A percentile compares a stretch with the other conserved stretches of the same genome.
Evolutionary conservation across 1,139 yeast species (phyloP).

Genomic region (Lodderomyces orthopsilosis): DNA sequence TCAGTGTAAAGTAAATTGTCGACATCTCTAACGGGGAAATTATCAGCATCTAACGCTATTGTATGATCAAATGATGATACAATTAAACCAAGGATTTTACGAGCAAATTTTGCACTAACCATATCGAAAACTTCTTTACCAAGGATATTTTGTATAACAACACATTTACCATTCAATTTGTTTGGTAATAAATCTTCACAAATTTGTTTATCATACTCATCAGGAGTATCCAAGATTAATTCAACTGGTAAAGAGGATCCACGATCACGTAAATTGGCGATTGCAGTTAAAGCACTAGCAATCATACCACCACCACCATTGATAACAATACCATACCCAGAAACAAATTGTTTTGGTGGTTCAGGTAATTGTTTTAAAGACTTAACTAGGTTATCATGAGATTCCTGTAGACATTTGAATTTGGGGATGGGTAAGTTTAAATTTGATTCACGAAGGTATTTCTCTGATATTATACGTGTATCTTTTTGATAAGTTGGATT

Average conservation of each 20-base stretch:
- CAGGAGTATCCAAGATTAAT: constrained; percentile 25
- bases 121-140: constrained; percentile 21
- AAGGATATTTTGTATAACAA: constrained; percentile 27
- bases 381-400: constrained; percentile 27
- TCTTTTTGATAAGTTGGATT: constrained; percentile 18
- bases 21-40: constrained; percentile 32
- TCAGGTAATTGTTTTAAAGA: constrained; percentile 22
- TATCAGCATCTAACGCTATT: constrained; percentile 36
- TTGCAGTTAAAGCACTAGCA: constrained; percentile 28
- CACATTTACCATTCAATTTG: constrained; percentile 29
- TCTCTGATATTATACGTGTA: constrained; percentile 19
- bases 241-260: constrained; percentile 38
- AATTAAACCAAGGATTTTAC: constrained; percentile 32
- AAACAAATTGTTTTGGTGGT: constrained; percentile 23
- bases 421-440: constrained; percentile 17
- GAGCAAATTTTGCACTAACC: constrained; percentile 25
- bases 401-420: constrained; percentile 20
- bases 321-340: constrained; percentile 38
- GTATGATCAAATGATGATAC: constrained; percentile 35
- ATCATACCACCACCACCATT: constrained; percentile 30
- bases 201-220: constrained; percentile 26
- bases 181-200: constrained; percentile 30
- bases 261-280: constrained; percentile 32
- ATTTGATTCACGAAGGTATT: constrained; percentile 12
- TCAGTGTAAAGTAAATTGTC: constrained; percentile 26